Evolutionary conservation across 1,284 basidiomycete genomes (phyloP).

Genomic region (Violaceomyces palustris): DNA sequence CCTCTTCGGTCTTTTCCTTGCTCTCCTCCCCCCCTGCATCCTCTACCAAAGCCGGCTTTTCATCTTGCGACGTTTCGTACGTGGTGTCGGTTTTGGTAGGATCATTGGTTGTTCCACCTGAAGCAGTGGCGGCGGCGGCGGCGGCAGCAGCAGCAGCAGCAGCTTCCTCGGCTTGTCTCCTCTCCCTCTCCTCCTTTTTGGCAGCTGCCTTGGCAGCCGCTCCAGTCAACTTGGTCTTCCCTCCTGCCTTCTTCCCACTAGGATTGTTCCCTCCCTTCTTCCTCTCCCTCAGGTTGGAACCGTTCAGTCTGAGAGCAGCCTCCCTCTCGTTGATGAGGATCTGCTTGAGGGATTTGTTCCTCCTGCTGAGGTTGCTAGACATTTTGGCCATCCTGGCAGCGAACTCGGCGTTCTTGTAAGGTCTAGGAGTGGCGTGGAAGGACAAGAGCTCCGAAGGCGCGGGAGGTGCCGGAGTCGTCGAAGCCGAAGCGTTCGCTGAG

Average conservation of each 20-base stretch:
- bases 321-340: slow-evolving; percentile 40
- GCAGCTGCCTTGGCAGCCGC: slow-evolving; percentile 20
- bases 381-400: slow-evolving; percentile 16
- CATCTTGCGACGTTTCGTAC: no score
- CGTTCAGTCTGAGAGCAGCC: slow-evolving; percentile 23
- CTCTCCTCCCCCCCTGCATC: neutral
- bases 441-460: slow-evolving; percentile 25
- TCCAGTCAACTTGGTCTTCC: slow-evolving; percentile 10
- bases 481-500: slow-evolving; percentile 6
- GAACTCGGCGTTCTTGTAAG: slow-evolving; percentile 31
- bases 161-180: slow-evolving; percentile 1
- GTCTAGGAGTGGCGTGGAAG: slow-evolving; percentile 16
- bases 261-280: slow-evolving; percentile 19
- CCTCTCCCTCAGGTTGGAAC: slow-evolving; percentile 18
- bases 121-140: no score
- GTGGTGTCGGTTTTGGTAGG: no score
- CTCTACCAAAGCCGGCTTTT: no score
- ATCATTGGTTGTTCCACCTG: no score
- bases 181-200: slow-evolving; percentile 18
- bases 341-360: slow-evolving; percentile 47
- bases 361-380: slow-evolving; percentile 22
- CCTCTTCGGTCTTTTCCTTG: neutral
- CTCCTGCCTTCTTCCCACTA: slow-evolving; percentile 1
- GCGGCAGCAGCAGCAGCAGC: no score
- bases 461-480: slow-evolving; percentile 20